phyloP scores from a whole-genome alignment of 2,329 filamentous ascomycete genomes.

The Sphaceloma murrayae region DNA sequence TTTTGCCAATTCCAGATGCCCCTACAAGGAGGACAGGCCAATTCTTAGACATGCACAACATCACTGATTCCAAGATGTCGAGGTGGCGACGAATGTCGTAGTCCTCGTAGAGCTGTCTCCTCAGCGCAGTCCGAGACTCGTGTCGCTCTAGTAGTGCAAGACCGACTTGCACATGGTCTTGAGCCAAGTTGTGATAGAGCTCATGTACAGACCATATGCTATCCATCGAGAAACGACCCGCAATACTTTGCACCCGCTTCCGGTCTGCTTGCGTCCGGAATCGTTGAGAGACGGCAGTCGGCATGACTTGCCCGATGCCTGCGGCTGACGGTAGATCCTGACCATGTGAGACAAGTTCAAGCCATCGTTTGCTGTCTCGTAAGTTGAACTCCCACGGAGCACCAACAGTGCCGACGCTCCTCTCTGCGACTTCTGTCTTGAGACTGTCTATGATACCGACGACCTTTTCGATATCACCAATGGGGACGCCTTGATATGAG shows the following conservation, averaged over 20 bases:
- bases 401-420: slow-evolving; percentile 46
- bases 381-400: slow-evolving; percentile 96
- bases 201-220: slow-evolving; percentile 33
- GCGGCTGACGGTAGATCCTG: slow-evolving; percentile 53
- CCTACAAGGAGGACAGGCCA: slow-evolving; percentile 87
- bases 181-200: slow-evolving; percentile 62
- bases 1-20: slow-evolving; percentile 78
- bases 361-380: slow-evolving; percentile 80
- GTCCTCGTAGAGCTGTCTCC: slow-evolving; percentile 22
- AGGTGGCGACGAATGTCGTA: slow-evolving; percentile 41
- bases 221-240: slow-evolving; percentile 51
- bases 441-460: slow-evolving; percentile 75
- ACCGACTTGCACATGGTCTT: slow-evolving; percentile 65
- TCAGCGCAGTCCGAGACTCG: slow-evolving; percentile 29
- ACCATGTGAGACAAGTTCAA: slow-evolving; percentile 57
- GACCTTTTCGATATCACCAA: slow-evolving; percentile 49
- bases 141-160: slow-evolving; percentile 56
- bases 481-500: slow-evolving; percentile 57
- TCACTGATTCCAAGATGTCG: slow-evolving; percentile 69
- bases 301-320: slow-evolving; percentile 61
- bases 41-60: slow-evolving; percentile 76
- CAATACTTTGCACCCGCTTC: slow-evolving; percentile 45
- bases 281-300: slow-evolving; percentile 74
- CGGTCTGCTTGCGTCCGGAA: slow-evolving; percentile 69
- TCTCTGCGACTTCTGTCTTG: slow-evolving; percentile 51